Conservation (phyloP, 345 rosid genomes). For the Clausena lansium region DNA sequence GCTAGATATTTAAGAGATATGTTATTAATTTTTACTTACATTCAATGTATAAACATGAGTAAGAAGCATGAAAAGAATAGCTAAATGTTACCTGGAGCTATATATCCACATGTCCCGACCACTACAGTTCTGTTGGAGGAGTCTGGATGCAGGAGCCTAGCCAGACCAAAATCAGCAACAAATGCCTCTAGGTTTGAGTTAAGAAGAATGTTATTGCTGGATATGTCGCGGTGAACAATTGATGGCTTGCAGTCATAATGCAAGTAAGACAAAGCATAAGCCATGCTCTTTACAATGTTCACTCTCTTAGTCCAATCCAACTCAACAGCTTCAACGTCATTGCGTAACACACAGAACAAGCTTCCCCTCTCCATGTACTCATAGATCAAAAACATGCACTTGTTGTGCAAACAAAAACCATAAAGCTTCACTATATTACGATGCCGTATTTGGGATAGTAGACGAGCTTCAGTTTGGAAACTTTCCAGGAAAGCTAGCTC, state of each 20-base stretch:
- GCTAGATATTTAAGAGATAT: too few species aligned
- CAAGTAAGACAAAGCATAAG: neutral
- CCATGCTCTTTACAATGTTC: too few species aligned
- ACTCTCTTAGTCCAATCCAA: neutral
- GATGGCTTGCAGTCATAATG: neutral
- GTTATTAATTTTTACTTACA: too few species aligned
- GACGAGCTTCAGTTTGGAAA: neutral
- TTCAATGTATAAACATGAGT: neutral
- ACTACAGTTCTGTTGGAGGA: neutral
- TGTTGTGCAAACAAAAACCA: too few species aligned
- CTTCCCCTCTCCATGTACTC: neutral
- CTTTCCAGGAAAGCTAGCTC: neutral
- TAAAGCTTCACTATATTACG: too few species aligned
- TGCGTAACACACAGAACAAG: neutral
- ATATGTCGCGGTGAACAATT: neutral
- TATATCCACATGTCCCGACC: neutral
- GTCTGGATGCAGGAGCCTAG: neutral
- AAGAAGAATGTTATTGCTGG: neutral
- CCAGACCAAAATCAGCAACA: constrained; percentile 2
- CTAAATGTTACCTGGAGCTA: neutral
- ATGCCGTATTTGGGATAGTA: neutral
- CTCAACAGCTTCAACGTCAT: neutral
- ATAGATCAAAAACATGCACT: too few species aligned
- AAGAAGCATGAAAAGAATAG: neutral
- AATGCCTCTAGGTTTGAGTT: neutral